A percentile compares a stretch with the other conserved stretches of the same genome.
phyloP scores from a whole-genome alignment of 1,284 basidiomycete genomes.

The Irpex lacteus region DNA sequence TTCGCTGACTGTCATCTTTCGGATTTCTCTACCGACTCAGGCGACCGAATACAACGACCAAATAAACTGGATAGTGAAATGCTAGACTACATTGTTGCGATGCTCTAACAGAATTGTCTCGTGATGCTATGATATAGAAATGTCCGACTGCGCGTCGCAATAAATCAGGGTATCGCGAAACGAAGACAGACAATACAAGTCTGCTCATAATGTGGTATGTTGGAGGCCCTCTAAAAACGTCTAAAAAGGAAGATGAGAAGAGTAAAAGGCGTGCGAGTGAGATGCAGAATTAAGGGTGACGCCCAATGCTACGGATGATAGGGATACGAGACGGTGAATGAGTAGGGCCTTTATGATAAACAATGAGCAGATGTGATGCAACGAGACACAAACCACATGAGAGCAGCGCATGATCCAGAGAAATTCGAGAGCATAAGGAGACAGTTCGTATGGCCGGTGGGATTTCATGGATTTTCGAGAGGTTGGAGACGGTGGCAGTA shows the following conservation, averaged over 20 bases:
- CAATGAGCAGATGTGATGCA: constrained; percentile 51
- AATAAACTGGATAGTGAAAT: constrained; percentile 25
- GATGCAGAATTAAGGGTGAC: constrained; percentile 17
- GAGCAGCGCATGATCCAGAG: constrained; percentile 54
- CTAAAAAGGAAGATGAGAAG: constrained; percentile 35
- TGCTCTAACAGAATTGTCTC: constrained; percentile 64
- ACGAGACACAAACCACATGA: constrained; percentile 55
- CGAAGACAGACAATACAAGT: constrained; percentile 45
- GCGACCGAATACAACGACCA: constrained; percentile 22
- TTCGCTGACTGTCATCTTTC: background rate
- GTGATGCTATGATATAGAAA: constrained; percentile 54
- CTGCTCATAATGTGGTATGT: constrained; percentile 43
- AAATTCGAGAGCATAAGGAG: constrained; percentile 21
- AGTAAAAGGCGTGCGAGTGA: constrained; percentile 26
- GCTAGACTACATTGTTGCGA: constrained; percentile 55
- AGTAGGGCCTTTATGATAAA: constrained; percentile 49
- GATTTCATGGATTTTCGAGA: constrained; percentile 16
- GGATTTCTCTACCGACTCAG: background rate
- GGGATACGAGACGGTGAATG: constrained; percentile 33
- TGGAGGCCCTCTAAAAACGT: constrained; percentile 33
- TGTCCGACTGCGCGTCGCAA: constrained; percentile 54
- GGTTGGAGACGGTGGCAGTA: constrained; percentile 3
- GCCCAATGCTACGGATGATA: constrained; percentile 38
- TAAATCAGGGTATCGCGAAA: constrained; percentile 56
- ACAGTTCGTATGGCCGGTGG: constrained; percentile 22